A percentile compares a stretch with the other conserved stretches of the same genome.
These are phyloP conservation scores for Dictyostelium capitatum DNA, from an alignment of 78 protist genomes.

Conservation along the genomic window DNA sequence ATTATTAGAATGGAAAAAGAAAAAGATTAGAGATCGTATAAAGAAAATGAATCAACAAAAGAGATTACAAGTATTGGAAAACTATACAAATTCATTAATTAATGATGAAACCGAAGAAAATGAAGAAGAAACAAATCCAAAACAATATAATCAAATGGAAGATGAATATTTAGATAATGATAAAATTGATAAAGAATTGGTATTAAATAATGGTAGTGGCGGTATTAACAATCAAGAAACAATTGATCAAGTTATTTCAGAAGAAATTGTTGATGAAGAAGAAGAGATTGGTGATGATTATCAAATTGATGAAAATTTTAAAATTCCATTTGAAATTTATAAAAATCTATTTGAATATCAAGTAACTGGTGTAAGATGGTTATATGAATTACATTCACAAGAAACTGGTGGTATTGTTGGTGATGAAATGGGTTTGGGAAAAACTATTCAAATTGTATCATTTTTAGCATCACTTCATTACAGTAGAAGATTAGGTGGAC, in stretches of 20 bases:
- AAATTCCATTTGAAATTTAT: constrained; percentile 82
- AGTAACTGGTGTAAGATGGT: constrained; percentile 92
- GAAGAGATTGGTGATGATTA: constrained; percentile 48
- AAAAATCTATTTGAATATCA: constrained; percentile 90
- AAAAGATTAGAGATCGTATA: background rate
- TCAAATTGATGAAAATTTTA: constrained; percentile 53
- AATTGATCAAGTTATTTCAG: background rate
- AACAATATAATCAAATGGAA: background rate
- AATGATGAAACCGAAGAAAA: background rate
- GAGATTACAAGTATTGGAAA: background rate
- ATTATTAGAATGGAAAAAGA: constrained; percentile 48
- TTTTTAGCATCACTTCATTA: constrained; percentile 84
- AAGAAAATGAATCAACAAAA: background rate
- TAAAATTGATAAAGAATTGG: background rate
- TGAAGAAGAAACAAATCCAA: background rate
- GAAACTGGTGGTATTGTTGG: constrained; percentile 97
- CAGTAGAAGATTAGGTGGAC: constrained; percentile 56
- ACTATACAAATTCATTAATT: background rate
- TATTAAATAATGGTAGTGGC: background rate
- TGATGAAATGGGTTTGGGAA: constrained; percentile 97
- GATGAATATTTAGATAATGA: constrained; percentile 50
- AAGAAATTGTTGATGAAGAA: constrained; percentile 21
- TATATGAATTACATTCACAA: constrained; percentile 94
- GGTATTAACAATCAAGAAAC: background rate
- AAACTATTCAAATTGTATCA: constrained; percentile 94